Base-by-base conservation (phyloP, 2,329 filamentous ascomycete genomes). In the Aspergillus oerlinghausenensis region DNA sequence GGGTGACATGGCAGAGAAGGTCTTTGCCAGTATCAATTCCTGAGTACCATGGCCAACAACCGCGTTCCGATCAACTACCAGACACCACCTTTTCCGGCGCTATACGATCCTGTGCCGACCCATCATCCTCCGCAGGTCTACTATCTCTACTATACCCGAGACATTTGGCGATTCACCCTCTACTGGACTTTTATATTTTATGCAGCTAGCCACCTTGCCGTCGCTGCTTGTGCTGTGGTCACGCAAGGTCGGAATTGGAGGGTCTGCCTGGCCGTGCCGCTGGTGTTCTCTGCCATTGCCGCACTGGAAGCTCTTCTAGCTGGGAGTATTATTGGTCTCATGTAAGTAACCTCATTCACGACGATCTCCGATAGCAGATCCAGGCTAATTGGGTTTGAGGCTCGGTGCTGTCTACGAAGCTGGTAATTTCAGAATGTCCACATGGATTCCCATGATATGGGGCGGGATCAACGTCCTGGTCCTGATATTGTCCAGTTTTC, bases 371-470 rank as follows among this genome's bases (percentile, higher is more conserved):
- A 25, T 6, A 3, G 1, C 19, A 23, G 23, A 10, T 23, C 21
- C 10, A 7, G 23, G 21, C 21, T 47, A 47, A 47, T 23, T 47
- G 19, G 3, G 3, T 21, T 14, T 3, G 4, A 92, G 89, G 50
- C 77, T 95, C 21, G 90, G 89, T 11, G 89, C 88, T 8, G 84
- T 93, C 38, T 96, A 96, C 70, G 84, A 86, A 64, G 84, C 88
- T 2, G 92, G 91, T 47, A 90, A 88, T 73, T 96, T 93, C 70
- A 82, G 86, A 66, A 94, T 96, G 91, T 93, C 91, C 49, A 96
- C 92, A 0, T 96, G 92, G 92, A 89, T 96, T 52, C 92, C 92
- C 0, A 88, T 94, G 67, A 83, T 92, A 23, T 96, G 92, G 92
- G 90, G 86, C 1, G 82, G 90, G 68, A 88, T 93, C 72, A 96